Base-by-base conservation (phyloP, 352 stramenopile species). In the Bremia lactucae region DNA sequence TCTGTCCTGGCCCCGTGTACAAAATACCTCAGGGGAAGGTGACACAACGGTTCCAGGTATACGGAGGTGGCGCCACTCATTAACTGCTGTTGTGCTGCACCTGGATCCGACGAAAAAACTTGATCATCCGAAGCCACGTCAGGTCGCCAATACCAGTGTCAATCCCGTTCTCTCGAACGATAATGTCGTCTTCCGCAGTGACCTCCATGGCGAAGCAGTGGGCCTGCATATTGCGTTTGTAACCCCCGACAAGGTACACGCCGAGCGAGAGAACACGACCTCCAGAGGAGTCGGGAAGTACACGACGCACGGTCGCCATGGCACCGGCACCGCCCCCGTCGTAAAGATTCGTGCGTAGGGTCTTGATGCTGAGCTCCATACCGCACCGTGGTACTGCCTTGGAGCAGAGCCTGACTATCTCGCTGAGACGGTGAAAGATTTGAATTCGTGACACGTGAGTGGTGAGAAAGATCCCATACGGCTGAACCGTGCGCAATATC, bases 1-100 rank as follows among this genome's bases (percentile, higher is more conserved):
- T 36, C 31, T 36, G 31, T 36, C 14, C 15, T 16, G 31, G 19
- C 31, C 22, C 31, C 31, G 31, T 3, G n/a, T 36, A 36, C 31
- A 36, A 7, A 22, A 16, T 36, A 36, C 31, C 31, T 16, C 31
- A 36, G 1, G 31, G 22, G 31, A 36, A 14, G 31, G 14, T 36
- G 31, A 21, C 31, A 36, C n/a, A 36, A 36, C 31, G 31, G 31
- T 19, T 36, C 31, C 31, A 36, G 31, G 31, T 36, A 36, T 36
- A 36, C n/a, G n/a, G n/a, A n/a, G n/a, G n/a, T n/a, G n/a, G n/a
- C n/a, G n/a, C n/a, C n/a, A n/a, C n/a, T n/a, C n/a, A n/a, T n/a
- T n/a, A n/a, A n/a, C n/a, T n/a, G n/a, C n/a, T n/a, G n/a, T n/a
- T n/a, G n/a, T n/a, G n/a, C n/a, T n/a, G n/a, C n/a, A n/a, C n/a